Base-by-base conservation (phyloP, 176 grass and related monocot species). In the Oryza glumipatula region DNA sequence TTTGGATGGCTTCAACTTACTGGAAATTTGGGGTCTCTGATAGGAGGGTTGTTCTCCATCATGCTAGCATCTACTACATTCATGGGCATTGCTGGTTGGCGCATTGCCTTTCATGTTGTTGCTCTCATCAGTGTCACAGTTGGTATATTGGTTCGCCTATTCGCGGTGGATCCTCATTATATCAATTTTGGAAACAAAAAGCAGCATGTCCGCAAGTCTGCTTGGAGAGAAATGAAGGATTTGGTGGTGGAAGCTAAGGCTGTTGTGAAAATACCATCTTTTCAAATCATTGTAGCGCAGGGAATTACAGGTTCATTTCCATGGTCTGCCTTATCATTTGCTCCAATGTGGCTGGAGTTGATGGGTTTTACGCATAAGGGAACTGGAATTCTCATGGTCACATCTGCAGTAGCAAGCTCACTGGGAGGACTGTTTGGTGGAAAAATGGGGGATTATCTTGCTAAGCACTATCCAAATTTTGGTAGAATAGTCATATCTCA, bases 401-500 rank as follows among this genome's bases (percentile, higher is more conserved):
- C 61, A 28, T 45, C 49, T 66, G 76, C 76, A 46, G 56, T 66
- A 8, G 60, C 76, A 45, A 79, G 76, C 49, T 78, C 76, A 2
- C 38, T 79, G 1, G 60, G 76, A 79, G 38, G 38, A 45, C 13
- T 79, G 11, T 30, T 47, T 3, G 76, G 61, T 79, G 61, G 39
- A 10, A 79, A 67, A 60, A 79, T 79, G n/a, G 76, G 76, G 39
- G 76, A 66, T 36, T 78, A 47, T 46, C 60, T 66, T 64, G 61
- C 76, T 67, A 30, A 3, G 39, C n/a, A 12, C 15, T 47, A 65
- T 79, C 61, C 76, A 24, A 47, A 67, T 79, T 79, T 63, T 66
- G 76, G 22, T 28, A 80, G 88, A 63, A 94, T 94, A 45, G 22
- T 94, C 61, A 35, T 94, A 21, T 88, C 88, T 39, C 91, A 93